phyloP scores from a whole-genome alignment of 208 protist genomes.

The Leishmania lainsoni region DNA sequence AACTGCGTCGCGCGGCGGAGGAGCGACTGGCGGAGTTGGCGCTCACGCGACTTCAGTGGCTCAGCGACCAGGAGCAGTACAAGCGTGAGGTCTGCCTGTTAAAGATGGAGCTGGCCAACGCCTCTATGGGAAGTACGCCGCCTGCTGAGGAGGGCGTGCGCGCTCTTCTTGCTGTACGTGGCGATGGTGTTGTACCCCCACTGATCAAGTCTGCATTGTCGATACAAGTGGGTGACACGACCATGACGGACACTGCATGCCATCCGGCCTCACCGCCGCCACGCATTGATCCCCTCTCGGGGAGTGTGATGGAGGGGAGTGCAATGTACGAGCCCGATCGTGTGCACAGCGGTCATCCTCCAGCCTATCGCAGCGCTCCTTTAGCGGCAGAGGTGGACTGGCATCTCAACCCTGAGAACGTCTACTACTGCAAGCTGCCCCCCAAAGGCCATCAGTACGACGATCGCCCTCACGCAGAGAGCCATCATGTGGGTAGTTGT shows the following conservation, averaged over 20 bases:
- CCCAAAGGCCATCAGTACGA: neutral
- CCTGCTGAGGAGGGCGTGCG: neutral
- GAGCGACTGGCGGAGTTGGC: conserved; percentile 13
- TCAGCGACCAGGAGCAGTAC: conserved; percentile 4
- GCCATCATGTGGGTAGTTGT: neutral
- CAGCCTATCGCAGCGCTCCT: neutral
- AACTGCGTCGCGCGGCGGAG: conserved; percentile 24
- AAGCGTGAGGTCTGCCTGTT: conserved; percentile 34
- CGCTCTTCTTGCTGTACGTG: neutral
- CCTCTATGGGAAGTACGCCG: neutral
- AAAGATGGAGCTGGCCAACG: conserved; percentile 33
- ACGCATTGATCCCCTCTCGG: neutral
- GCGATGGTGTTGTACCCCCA: neutral
- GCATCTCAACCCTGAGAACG: neutral
- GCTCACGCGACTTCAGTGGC: conserved; percentile 15
- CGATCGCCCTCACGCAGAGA: neutral
- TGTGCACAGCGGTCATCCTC: neutral
- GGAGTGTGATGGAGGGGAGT: neutral
- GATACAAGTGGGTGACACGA: conserved; percentile 2
- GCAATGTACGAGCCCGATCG: neutral
- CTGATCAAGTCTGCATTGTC: conserved; percentile 2
- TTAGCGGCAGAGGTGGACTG: neutral
- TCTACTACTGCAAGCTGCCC: conserved; percentile 6
- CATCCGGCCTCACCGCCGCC: neutral
- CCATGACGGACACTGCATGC: neutral